These are phyloP conservation scores for Neolentinus lepideus DNA, from an alignment of 1,284 basidiomycete species.

Conservation along the genomic window DNA sequence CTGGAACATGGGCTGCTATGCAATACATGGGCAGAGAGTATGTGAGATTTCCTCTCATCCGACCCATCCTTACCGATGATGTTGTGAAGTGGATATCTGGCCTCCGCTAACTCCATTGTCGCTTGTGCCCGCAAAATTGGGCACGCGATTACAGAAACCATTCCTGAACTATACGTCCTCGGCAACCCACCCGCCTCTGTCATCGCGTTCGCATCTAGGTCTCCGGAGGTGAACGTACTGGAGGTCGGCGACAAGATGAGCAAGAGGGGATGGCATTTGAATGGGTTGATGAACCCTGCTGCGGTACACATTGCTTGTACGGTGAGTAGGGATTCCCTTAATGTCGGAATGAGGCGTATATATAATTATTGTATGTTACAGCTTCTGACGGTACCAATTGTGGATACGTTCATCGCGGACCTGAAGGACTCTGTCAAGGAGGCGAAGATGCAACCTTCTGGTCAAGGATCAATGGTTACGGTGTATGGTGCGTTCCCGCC, in stretches of 20 bases:
- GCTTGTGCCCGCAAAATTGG: conserved; percentile 64
- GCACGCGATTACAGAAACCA: conserved; percentile 53
- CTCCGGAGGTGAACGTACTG: conserved; percentile 58
- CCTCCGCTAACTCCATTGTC: conserved; percentile 84
- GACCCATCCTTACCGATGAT: background rate
- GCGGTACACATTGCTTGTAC: conserved; percentile 95
- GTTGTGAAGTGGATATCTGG: conserved; percentile 74
- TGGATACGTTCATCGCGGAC: conserved; percentile 76
- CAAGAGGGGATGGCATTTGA: conserved; percentile 86
- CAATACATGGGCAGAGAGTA: conserved; percentile 85
- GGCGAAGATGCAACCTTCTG: conserved; percentile 48
- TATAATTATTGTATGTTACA: conserved; percentile 20
- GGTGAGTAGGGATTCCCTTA: too few species aligned
- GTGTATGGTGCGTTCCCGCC: conserved; percentile 85
- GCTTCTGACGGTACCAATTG: conserved; percentile 72
- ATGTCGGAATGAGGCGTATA: too few species aligned
- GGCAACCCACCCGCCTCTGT: conserved; percentile 89
- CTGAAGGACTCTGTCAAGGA: conserved; percentile 71
- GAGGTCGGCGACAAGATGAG: conserved; percentile 90
- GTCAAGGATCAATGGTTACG: conserved; percentile 78
- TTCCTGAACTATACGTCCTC: conserved; percentile 79
- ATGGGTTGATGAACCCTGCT: conserved; percentile 72
- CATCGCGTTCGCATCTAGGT: conserved; percentile 77
- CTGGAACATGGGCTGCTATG: conserved; percentile 95
- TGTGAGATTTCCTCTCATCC: conserved; percentile 19